phyloP scores from a whole-genome alignment of 2,329 filamentous ascomycete genomes.

The Emericellopsis atlantica region DNA sequence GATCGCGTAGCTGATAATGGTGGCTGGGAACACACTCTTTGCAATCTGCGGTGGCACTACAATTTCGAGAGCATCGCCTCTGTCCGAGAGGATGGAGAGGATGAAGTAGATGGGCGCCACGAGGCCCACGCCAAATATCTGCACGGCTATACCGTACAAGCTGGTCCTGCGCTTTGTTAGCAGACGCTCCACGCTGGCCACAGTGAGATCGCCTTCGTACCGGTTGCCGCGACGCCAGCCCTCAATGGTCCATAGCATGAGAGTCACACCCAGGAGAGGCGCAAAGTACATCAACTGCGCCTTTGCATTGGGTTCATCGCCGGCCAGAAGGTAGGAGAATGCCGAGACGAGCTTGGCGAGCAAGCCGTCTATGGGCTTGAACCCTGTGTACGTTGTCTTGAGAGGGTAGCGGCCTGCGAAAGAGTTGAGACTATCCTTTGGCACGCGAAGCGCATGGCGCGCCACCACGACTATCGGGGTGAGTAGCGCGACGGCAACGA shows the following conservation, averaged over 20 bases:
- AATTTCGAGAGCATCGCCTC: background rate
- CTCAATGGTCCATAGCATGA: background rate
- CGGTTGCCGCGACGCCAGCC: background rate
- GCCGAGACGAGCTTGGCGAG: background rate
- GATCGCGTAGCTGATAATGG: background rate
- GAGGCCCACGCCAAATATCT: constrained; percentile 1
- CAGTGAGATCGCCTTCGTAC: background rate
- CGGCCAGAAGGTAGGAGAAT: background rate
- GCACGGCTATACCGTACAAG: background rate
- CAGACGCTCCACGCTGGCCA: background rate
- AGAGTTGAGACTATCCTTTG: background rate
- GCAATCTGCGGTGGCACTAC: background rate
- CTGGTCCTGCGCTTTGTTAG: background rate
- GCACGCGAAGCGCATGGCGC: background rate
- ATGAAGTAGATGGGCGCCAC: background rate
- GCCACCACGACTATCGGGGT: background rate
- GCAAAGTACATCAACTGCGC: background rate
- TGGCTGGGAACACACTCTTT: background rate
- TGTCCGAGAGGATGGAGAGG: background rate
- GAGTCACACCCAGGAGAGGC: background rate
- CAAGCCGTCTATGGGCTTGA: background rate
- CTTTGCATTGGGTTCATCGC: background rate
- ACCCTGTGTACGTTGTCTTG: background rate
- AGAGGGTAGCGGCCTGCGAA: background rate
- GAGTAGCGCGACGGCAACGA: background rate